These are phyloP conservation scores for Arabidopsis hybrid DNA, from an alignment of 441 rosid species.

Conservation along the genomic window DNA sequence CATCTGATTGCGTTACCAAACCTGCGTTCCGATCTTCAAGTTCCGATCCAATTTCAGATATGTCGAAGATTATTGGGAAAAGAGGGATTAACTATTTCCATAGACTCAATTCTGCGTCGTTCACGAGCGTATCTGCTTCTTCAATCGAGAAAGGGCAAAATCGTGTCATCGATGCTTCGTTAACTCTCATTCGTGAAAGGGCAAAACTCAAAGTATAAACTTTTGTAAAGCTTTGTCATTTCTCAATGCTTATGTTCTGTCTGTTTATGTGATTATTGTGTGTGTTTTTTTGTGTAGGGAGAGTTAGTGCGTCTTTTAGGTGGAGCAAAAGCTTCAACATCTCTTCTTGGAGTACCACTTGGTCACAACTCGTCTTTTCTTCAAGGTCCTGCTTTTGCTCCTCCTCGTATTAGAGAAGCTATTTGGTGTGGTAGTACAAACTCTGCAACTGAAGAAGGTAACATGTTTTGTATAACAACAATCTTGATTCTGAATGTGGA, in stretches of 20 bases:
- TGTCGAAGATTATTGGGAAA: constrained; percentile 55
- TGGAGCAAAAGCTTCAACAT: constrained; percentile 70
- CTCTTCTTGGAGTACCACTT: constrained; percentile 94
- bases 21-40: background rate
- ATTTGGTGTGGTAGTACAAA: constrained; percentile 99
- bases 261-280: background rate
- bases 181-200: constrained; percentile 94
- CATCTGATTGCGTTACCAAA: background rate
- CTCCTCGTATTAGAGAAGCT: constrained; percentile 96
- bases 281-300: constrained; percentile 53
- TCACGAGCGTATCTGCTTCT: constrained; percentile 60
- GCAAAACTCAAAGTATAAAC: constrained; percentile 84
- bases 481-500: background rate
- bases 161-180: constrained; percentile 95
- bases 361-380: constrained; percentile 98
- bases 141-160: constrained; percentile 79
- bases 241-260: background rate
- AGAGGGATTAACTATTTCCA: constrained; percentile 73
- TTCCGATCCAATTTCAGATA: constrained; percentile 43
- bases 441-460: constrained; percentile 94
- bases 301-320: constrained; percentile 93
- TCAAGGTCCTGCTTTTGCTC: constrained; percentile 99
- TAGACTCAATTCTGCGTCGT: constrained; percentile 57
- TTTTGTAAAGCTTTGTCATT: background rate
- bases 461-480: background rate